Evolutionary conservation across 805 yeast genomes (phyloP), one percentile per base, ranked within the genome.

Genomic region (Cyberlindnera lachancei): DNA sequence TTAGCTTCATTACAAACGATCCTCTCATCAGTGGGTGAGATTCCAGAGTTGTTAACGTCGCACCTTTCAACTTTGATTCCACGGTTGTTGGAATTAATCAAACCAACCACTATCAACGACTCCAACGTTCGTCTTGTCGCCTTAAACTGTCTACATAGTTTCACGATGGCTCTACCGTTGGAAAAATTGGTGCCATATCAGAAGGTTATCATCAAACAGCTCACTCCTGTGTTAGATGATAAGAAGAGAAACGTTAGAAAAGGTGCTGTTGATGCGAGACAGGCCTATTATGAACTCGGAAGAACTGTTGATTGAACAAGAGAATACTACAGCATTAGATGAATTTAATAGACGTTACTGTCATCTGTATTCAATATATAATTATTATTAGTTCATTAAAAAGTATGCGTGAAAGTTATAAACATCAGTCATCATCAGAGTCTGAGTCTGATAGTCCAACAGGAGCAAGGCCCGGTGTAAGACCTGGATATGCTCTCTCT

Each of bases 391-490:
- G n/a, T n/a, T n/a, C n/a, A n/a, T n/a, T n/a, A n/a, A n/a, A n/a
- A n/a, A n/a, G n/a, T n/a, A n/a, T n/a, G n/a, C n/a, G n/a, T n/a
- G n/a, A n/a, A n/a, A n/a, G n/a, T n/a, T n/a, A n/a, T n/a, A n/a
- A n/a, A n/a, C n/a, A n/a, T n/a, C n/a, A 37, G 23, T 37, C 44
- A 23, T 43, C 42, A 23, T 54, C 60, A 14, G 53, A 58, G 24
- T 53, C 74, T 36, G 73, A 76, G 43, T 74, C 79, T 27, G 72
- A 68, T 42, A 66, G 62, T 22, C 76, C 88, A 16, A 83, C 87
- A 20, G 92, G 92, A 2, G 92, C 94, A 55, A 83, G 66, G 40
- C 94, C 94, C 1, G 92, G 94, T 1, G 94, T 83, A 34, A 83
- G 63, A 18, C 92, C 90, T 25, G 83, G 59, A 37, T 56, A 64